phyloP scores from a whole-genome alignment of 148 eudicot genomes.

The Simmondsia chinensis region DNA sequence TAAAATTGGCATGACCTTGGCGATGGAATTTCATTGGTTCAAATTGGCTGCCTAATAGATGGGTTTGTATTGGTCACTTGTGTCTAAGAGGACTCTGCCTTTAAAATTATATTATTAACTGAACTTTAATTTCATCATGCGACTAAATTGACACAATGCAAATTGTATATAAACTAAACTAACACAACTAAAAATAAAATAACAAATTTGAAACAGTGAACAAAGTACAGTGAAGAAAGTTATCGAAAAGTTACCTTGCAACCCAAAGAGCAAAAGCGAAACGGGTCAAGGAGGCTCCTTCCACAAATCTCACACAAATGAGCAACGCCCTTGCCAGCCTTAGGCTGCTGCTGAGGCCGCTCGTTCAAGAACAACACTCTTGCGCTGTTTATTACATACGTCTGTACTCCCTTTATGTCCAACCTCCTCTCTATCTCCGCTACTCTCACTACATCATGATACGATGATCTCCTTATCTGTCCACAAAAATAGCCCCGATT shows the following conservation, averaged over 20 bases:
- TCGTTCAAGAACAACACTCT: conserved; percentile 85
- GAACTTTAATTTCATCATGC: too few species aligned
- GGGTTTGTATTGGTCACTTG: too few species aligned
- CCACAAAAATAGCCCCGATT: background rate
- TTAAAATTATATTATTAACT: too few species aligned
- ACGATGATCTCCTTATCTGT: conserved; percentile 88
- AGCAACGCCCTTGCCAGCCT: conserved; percentile 56
- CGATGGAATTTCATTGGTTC: too few species aligned
- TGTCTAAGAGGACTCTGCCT: too few species aligned
- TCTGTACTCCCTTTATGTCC: conserved; percentile 79
- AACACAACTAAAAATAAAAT: background rate
- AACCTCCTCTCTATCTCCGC: conserved; percentile 63
- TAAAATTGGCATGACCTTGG: too few species aligned
- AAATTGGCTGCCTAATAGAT: too few species aligned
- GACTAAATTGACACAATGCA: too few species aligned
- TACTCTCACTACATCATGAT: conserved; percentile 90
- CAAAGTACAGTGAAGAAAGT: background rate
- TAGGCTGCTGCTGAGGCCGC: conserved; percentile 92
- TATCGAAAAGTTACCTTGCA: conserved; percentile 59
- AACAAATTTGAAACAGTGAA: background rate
- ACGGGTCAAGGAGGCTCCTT: conserved; percentile 76
- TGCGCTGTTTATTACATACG: conserved; percentile 89
- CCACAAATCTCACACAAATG: conserved; percentile 89
- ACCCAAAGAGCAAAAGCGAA: conserved; percentile 89
- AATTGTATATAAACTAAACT: background rate